These are phyloP conservation scores for Fraxinus sp. DNA, from an alignment of 305 asterid genomes.

Conservation along the genomic window DNA sequence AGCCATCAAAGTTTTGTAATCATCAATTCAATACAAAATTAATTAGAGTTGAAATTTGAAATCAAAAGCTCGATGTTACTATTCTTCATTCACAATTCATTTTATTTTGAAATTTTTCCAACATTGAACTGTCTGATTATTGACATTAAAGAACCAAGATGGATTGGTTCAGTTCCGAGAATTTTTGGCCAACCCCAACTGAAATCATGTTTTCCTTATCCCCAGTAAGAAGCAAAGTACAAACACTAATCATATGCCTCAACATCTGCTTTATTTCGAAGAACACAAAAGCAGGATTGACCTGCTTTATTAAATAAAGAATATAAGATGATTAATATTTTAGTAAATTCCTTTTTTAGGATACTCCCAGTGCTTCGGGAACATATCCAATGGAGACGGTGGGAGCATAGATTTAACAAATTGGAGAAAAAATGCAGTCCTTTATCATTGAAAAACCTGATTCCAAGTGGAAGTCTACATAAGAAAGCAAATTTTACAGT, in stretches of 20 bases:
- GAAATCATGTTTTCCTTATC: constrained; percentile 5
- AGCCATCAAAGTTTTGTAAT: no score
- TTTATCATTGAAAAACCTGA: background rate
- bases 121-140: background rate
- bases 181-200: background rate
- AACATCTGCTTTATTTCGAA: constrained; percentile 17
- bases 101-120: no score
- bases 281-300: constrained; percentile 12
- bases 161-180: background rate
- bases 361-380: background rate
- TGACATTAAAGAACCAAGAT: background rate
- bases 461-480: background rate
- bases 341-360: background rate
- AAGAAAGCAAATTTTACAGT: background rate
- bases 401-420: background rate
- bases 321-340: background rate
- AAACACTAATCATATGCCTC: constrained; percentile 30
- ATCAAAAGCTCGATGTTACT: no score
- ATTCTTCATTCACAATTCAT: no score
- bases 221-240: constrained; percentile 41
- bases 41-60: no score
- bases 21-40: no score
- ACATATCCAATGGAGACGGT: background rate
- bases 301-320: constrained; percentile 13
- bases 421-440: background rate